Base-by-base conservation (phyloP, 2,329 filamentous ascomycete genomes). In the Fusarium bulbicola region DNA sequence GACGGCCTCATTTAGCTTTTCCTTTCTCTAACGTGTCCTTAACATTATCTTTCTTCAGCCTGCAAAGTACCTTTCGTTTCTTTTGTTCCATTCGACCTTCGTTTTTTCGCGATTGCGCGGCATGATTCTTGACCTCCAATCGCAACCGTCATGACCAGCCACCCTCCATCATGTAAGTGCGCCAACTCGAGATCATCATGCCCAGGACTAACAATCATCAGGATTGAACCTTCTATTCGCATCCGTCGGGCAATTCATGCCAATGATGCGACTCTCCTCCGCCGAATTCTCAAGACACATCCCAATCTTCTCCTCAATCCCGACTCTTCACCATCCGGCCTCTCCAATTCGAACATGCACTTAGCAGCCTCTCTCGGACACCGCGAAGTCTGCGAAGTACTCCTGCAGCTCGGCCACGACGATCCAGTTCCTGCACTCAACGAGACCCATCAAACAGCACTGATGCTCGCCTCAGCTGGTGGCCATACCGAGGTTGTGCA, bases 331-430 rank as follows among this genome's bases (percentile, higher is more conserved):
- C 87, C 91, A 70, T 78, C 82, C 14, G 89, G 88, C 56, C 91
- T 93, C 74, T 93, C 92, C 80, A 96, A 97, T 84, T 95, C 94
- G 6, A 94, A 91, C 72, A 87, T 97, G 43, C 94, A 97, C 81
- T 87, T 97, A 6, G 93, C 94, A 47, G 92, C 93, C 16, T 89
- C 89, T 13, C 86, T 94, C 63, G 94, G 94, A 59, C 89, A 92
- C 79, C 85, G 90, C 13, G 84, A 90, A 52, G 92, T 96, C 75
- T 92, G 90, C 79, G 87, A 89, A 75, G 87, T 91, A 60, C 89
- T 97, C 34, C 86, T 97, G 70, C 85, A 88, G n/a, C 86, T 89
- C 10, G 93, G 92, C 63, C 94, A 97, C 80, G 94, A 97, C 81
- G 80, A 85, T n/a, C 87, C 87, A 10, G 90, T 90, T 56, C 90